Base-by-base conservation (phyloP, 116 monocot genomes). In the Iris pallida region DNA sequence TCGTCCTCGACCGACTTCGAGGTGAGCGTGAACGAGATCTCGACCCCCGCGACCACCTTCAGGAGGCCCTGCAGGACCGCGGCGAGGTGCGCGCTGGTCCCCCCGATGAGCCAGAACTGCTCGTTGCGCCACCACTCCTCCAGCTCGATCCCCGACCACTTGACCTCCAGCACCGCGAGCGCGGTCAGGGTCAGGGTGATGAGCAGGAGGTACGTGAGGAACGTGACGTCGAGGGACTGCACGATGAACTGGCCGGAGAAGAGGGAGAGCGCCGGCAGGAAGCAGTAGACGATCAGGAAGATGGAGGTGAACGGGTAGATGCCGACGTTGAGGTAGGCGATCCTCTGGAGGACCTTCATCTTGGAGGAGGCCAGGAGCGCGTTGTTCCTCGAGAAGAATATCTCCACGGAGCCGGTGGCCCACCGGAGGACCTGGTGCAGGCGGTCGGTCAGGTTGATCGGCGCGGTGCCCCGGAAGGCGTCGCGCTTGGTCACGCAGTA, bases 31-130 rank as follows among this genome's bases (percentile, higher is more conserved):
- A 68, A 68, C 0, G 68, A 68, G 2, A 68, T 68, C 68, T 68
- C 68, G 43, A 68, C 55, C 17, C 68, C 68, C 8, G 68, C 68
- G 9, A 68, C 45, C 4, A 68, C 56, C 68, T 68, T 68, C 16
- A 68, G 68, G 42, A 68, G 68, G 1, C 68, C 68, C 56, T 68
- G 68, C 41, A 68, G 68, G 5, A 68, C 68, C 5, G 68, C 68
- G 8, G 68, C 68, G 5, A 68, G 56, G 56, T 68, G 68, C 17
- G 68, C 68, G 56, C 68, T 68, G 6, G 68, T 68, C 44, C 92
- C 89, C 14, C 92, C 92, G 45, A 93, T 93, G 67, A 86, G 86
- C 92, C 92, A 93, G 73, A 86, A 89, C 76, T 93, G 93, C 78
- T 93, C 93, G 69, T 89, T 93, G 1, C 93, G 74, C 89, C 93